phyloP scores from a whole-genome alignment of 2,329 filamentous ascomycete genomes.

The Colletotrichum simmondsii region DNA sequence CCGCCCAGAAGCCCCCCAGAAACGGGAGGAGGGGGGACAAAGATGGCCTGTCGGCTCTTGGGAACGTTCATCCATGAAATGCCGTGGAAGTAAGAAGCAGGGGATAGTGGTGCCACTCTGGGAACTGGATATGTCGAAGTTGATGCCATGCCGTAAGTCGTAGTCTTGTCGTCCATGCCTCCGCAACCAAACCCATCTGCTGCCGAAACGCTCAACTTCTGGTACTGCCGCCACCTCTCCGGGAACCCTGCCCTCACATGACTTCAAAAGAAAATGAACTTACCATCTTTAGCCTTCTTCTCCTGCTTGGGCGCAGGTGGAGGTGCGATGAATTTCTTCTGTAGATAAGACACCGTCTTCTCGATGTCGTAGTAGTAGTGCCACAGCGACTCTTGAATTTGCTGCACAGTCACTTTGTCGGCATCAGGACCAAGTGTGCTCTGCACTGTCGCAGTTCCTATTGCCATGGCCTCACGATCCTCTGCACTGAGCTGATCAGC shows the following conservation, averaged over 20 bases:
- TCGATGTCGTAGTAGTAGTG: constrained; percentile 95
- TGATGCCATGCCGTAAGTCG: background rate
- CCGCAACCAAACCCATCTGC: constrained; percentile 33
- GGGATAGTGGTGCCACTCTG: constrained; percentile 39
- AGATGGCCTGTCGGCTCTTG: constrained; percentile 69
- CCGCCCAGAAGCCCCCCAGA: constrained; percentile 84
- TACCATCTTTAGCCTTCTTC: constrained; percentile 57
- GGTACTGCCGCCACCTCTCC: constrained; percentile 24
- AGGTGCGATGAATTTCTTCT: constrained; percentile 68
- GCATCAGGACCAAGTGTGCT: constrained; percentile 70
- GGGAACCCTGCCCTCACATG: constrained; percentile 3
- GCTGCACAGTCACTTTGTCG: constrained; percentile 65
- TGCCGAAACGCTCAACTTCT: constrained; percentile 35
- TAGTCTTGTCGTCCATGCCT: constrained; percentile 1
- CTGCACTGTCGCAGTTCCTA: constrained; percentile 75
- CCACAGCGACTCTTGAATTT: constrained; percentile 93
- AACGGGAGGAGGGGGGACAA: constrained; percentile 63
- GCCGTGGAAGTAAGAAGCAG: constrained; percentile 78
- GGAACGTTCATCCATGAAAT: constrained; percentile 87
- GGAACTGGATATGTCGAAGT: constrained; percentile 30
- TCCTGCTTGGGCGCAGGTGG: constrained; percentile 51
- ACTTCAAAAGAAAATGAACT: constrained; percentile 39
- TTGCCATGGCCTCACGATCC: constrained; percentile 64
- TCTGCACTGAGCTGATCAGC: constrained; percentile 59
- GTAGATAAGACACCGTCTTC: constrained; percentile 84